Conservation (phyloP, 805 yeast species). For the Kodamaea restingae region DNA sequence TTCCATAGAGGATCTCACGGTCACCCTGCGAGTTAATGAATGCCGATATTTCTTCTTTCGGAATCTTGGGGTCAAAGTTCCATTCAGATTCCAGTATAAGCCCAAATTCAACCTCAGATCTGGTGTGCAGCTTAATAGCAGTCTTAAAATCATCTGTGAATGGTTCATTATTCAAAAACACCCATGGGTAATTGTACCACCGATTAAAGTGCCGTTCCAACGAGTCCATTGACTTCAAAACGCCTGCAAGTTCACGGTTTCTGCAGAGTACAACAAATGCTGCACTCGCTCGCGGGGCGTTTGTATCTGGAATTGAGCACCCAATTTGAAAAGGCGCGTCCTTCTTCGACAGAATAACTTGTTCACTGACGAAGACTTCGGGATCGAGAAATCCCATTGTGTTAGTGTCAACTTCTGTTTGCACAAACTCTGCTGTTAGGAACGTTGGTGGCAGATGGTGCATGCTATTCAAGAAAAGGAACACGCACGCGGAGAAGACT, state of each 20-base stretch:
- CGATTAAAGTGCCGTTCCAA: constrained; percentile 88
- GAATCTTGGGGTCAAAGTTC: constrained; percentile 53
- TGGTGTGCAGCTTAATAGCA: constrained; percentile 49
- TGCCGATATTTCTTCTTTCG: constrained; percentile 47
- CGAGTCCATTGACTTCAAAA: constrained; percentile 63
- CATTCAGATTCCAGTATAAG: constrained; percentile 54
- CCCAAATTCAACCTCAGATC: constrained; percentile 71
- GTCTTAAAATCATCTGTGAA: constrained; percentile 62
- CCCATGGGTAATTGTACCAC: constrained; percentile 93
- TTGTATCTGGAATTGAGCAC: constrained; percentile 44
- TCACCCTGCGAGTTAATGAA: constrained; percentile 74
- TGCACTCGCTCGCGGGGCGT: constrained; percentile 62
- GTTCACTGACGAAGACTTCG: constrained; percentile 12
- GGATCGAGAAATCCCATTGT: constrained; percentile 1
- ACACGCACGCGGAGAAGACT: background rate
- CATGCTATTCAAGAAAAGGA: background rate
- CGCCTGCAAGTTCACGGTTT: constrained; percentile 77
- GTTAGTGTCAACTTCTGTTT: background rate
- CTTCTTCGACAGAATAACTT: constrained; percentile 13
- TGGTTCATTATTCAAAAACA: constrained; percentile 77
- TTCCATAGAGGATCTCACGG: constrained; percentile 79
- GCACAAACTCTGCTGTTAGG: background rate
- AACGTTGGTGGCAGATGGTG: background rate
- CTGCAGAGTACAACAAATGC: constrained; percentile 81
- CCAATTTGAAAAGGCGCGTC: constrained; percentile 52